Conservation (phyloP, 1,284 basidiomycete genomes). For the Vanrija humicola region DNA sequence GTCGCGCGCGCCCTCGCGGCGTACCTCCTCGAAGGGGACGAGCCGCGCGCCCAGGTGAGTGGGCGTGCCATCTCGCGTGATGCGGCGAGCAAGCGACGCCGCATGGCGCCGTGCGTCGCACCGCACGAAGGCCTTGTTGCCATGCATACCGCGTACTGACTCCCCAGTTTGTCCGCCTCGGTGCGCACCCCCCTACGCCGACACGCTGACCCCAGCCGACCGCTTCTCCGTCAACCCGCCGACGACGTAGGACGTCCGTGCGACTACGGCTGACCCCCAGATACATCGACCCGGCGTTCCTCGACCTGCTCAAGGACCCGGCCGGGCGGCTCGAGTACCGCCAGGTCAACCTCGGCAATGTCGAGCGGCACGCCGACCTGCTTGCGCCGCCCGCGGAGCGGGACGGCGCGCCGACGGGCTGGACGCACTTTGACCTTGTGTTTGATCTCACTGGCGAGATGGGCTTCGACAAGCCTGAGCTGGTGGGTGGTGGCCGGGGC, state of each 20-base stretch:
- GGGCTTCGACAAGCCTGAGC: conserved; percentile 69
- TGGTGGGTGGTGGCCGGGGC: conserved; percentile 51
- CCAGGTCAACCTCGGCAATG: conserved; percentile 71
- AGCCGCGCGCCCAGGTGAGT: conserved; percentile 17
- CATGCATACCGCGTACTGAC: conserved; percentile 15
- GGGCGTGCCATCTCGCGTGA: too few relatives aligned
- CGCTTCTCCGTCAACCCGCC: conserved; percentile 77
- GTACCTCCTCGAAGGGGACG: conserved; percentile 26
- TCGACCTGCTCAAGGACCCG: conserved; percentile 55
- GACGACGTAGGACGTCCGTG: conserved; percentile 63
- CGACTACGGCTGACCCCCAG: conserved; percentile 47
- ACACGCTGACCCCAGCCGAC: conserved; percentile 55
- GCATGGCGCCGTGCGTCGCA: too few relatives aligned
- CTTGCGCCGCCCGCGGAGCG: conserved; percentile 32
- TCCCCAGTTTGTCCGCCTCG: conserved; percentile 67
- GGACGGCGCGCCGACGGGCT: conserved; percentile 16
- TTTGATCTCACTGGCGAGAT: conserved; percentile 61
- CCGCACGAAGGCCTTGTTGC: too few relatives aligned
- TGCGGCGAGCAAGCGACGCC: too few relatives aligned
- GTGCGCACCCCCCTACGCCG: conserved; percentile 35
- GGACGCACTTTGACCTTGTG: conserved; percentile 37
- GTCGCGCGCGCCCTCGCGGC: conserved; percentile 27
- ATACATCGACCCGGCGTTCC: conserved; percentile 74
- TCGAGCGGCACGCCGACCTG: conserved; percentile 29
- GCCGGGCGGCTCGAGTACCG: conserved; percentile 58